phyloP scores from a whole-genome alignment of 2,329 filamentous ascomycete genomes.

The Tolypocladium cylindrosporum region DNA sequence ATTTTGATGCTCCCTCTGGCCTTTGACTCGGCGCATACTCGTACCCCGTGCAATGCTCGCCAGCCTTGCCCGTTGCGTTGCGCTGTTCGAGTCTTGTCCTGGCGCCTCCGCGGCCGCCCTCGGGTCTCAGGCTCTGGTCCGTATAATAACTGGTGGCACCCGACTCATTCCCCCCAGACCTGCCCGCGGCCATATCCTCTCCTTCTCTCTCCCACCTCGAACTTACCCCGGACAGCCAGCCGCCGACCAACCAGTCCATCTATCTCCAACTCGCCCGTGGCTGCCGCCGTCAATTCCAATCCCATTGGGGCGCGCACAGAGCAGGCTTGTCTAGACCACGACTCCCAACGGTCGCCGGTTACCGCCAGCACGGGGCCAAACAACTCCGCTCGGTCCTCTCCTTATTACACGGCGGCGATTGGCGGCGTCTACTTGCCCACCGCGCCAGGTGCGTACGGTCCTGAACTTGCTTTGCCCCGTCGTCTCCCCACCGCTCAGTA shows the following conservation, averaged over 20 bases:
- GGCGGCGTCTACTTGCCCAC: neutral
- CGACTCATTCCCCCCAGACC: slow-evolving; percentile 13
- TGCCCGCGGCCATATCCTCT: slow-evolving; percentile 15
- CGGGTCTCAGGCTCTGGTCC: neutral
- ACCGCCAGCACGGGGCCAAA: neutral
- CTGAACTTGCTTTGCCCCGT: neutral
- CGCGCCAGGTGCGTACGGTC: neutral
- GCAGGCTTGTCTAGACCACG: neutral
- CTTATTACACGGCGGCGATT: neutral
- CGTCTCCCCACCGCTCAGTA: neutral
- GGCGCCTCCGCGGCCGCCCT: neutral
- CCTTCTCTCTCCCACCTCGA: slow-evolving; percentile 3
- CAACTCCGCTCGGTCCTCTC: neutral
- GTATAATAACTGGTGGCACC: slow-evolving; percentile 1
- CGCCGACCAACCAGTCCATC: neutral
- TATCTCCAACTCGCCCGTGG: neutral
- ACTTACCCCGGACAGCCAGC: neutral
- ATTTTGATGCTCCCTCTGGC: neutral
- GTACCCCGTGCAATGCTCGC: neutral
- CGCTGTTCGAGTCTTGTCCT: neutral
- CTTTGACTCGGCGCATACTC: neutral
- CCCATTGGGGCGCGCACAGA: neutral
- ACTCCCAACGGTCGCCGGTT: neutral
- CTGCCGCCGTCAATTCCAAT: neutral
- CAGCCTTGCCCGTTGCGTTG: neutral